Evolutionary conservation across 1,139 yeast species (phyloP).

Genomic region (Sugiyamaella pinicola): DNA sequence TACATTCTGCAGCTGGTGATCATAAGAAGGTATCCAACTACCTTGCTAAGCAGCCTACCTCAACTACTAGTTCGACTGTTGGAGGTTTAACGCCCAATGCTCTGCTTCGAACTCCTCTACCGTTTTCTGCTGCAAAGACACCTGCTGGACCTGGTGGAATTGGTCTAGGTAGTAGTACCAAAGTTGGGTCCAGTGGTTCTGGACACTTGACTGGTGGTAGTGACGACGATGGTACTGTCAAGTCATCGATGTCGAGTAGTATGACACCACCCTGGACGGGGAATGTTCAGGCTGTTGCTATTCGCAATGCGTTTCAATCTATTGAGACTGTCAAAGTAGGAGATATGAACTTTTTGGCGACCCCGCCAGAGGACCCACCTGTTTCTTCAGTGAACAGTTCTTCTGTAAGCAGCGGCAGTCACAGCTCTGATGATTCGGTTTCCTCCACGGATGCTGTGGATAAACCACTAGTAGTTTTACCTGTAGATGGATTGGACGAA

Average conservation of each 20-base stretch:
- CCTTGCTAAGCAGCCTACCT: neutral
- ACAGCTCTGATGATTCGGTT: slow-evolving; percentile 13
- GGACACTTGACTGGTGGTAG: slow-evolving; percentile 24
- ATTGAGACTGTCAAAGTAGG: slow-evolving; percentile 35
- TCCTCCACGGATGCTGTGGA: slow-evolving; percentile 8
- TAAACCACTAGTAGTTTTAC: slow-evolving; percentile 19
- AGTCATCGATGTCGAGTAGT: slow-evolving; percentile 16
- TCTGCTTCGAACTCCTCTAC: slow-evolving; percentile 35
- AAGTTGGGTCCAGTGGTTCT: slow-evolving; percentile 20
- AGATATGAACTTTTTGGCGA: slow-evolving; percentile 35
- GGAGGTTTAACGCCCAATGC: slow-evolving; percentile 35
- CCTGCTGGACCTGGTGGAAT: slow-evolving; percentile 23
- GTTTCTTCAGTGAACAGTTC: neutral
- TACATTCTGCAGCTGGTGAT: neutral
- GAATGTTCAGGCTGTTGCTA: slow-evolving; percentile 35
- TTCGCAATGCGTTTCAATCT: slow-evolving; percentile 36
- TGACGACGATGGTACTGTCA: slow-evolving; percentile 26
- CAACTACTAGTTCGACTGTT: neutral
- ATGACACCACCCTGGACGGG: slow-evolving; percentile 36
- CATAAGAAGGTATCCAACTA: slow-evolving; percentile 1
- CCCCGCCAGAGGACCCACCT: slow-evolving; percentile 33
- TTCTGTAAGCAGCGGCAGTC: neutral
- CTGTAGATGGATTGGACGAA: slow-evolving; percentile 23
- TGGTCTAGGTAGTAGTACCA: slow-evolving; percentile 7
- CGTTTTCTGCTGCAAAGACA: slow-evolving; percentile 34